These are phyloP conservation scores for Diaporthe sp. DNA, from an alignment of 2,329 filamentous ascomycete genomes.

Conservation along the genomic window DNA sequence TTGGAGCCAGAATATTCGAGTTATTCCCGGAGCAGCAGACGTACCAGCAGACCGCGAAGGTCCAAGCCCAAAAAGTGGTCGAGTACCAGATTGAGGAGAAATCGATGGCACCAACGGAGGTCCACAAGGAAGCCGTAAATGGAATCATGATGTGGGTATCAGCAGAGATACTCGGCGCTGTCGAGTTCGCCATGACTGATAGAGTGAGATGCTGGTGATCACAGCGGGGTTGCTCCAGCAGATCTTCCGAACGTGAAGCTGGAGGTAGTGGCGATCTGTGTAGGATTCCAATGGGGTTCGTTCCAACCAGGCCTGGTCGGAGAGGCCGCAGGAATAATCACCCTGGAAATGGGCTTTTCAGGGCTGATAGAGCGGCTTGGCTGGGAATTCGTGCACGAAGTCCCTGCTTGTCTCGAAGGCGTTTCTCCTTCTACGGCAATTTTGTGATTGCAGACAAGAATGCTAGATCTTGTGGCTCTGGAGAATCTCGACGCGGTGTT, in stretches of 20 bases:
- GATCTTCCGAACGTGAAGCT: slow-evolving; percentile 22
- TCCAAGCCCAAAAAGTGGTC: slow-evolving; percentile 27
- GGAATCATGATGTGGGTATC: slow-evolving; percentile 29
- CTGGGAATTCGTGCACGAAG: slow-evolving; percentile 4
- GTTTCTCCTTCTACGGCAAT: slow-evolving; percentile 31
- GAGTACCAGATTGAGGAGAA: slow-evolving; percentile 33
- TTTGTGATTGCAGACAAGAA: slow-evolving; percentile 26
- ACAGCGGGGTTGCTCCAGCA: slow-evolving; percentile 18
- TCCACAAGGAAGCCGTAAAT: slow-evolving; percentile 30
- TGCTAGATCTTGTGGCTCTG: neutral
- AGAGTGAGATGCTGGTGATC: neutral
- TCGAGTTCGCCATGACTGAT: slow-evolving; percentile 31
- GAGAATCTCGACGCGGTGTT: slow-evolving; percentile 1
- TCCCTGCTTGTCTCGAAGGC: slow-evolving; percentile 28
- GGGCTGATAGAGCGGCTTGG: neutral
- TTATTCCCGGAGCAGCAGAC: slow-evolving; percentile 37
- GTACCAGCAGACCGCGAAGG: slow-evolving; percentile 53
- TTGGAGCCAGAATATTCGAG: neutral
- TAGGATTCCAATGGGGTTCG: slow-evolving; percentile 22
- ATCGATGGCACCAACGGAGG: slow-evolving; percentile 4
- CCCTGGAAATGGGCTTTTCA: slow-evolving; percentile 24
- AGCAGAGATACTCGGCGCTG: slow-evolving; percentile 20
- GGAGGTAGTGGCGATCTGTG: neutral
- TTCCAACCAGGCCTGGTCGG: slow-evolving; percentile 38
- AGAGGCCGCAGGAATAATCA: slow-evolving; percentile 35